Conservation (phyloP, 2,329 filamentous ascomycete species). For the Phyllosticta citrichinensis region DNA sequence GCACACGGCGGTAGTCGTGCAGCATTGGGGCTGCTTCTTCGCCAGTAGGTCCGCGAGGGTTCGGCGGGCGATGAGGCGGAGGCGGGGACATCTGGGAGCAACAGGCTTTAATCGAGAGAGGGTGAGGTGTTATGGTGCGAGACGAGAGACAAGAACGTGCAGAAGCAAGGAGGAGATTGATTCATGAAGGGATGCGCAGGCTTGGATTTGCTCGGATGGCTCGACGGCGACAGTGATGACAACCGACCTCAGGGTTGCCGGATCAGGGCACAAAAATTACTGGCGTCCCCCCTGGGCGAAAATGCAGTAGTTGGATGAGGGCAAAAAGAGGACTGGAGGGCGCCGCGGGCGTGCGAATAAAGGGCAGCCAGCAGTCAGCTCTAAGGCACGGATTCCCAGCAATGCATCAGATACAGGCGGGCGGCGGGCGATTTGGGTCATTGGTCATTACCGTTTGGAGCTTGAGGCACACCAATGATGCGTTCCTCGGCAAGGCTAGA, state of each 20-base stretch:
- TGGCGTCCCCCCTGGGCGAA: background rate
- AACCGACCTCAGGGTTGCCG: background rate
- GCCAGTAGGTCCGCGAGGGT: background rate
- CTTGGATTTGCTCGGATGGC: background rate
- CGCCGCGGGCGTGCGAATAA: background rate
- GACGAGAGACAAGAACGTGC: background rate
- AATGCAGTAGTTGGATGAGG: background rate
- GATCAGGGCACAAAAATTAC: background rate
- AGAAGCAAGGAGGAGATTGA: conserved; percentile 3
- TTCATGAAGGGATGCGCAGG: conserved; percentile 1
- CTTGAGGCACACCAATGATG: background rate
- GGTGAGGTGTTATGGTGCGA: background rate
- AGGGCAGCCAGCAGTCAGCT: background rate
- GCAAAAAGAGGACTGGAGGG: background rate
- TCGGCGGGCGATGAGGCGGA: background rate
- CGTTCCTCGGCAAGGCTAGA: background rate
- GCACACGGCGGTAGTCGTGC: conserved; percentile 3
- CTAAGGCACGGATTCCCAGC: background rate
- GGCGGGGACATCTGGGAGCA: background rate
- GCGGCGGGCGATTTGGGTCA: background rate
- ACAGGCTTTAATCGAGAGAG: background rate
- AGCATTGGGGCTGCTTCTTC: background rate
- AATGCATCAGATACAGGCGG: background rate
- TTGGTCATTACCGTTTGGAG: background rate
- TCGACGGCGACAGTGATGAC: background rate